These are phyloP conservation scores for Microcyclospora tardicrescens DNA, from an alignment of 2,329 filamentous ascomycete species.

Conservation along the genomic window DNA sequence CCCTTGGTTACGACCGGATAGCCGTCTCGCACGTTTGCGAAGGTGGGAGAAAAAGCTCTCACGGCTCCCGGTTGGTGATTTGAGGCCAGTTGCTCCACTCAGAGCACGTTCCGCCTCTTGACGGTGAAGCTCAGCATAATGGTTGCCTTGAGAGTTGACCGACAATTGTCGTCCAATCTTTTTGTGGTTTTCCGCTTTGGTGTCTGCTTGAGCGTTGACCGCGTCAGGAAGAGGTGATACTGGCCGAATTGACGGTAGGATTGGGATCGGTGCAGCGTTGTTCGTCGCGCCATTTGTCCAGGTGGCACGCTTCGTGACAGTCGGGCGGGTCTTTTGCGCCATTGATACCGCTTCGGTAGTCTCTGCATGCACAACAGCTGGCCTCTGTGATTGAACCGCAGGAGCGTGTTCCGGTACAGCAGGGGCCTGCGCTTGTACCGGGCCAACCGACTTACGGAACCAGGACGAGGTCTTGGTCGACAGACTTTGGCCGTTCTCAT, in stretches of 20 bases:
- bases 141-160: conserved; percentile 79
- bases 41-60: conserved; percentile 98
- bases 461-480: conserved; percentile 75
- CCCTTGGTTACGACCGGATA: conserved; percentile 81
- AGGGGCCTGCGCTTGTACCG: conserved; percentile 57
- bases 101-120: conserved; percentile 85
- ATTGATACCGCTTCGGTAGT: conserved; percentile 29
- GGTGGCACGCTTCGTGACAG: conserved; percentile 69
- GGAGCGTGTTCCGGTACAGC: conserved; percentile 36
- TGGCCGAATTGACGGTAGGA: conserved; percentile 83
- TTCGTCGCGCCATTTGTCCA: conserved; percentile 69
- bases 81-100: conserved; percentile 64
- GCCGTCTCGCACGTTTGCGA: conserved; percentile 77
- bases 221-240: conserved; percentile 94
- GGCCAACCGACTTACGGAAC: conserved; percentile 92
- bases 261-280: conserved; percentile 82
- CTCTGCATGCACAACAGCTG: conserved; percentile 31
- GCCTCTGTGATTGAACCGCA: conserved; percentile 27
- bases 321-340: conserved; percentile 41
- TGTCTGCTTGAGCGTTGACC: conserved; percentile 77
- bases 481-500: conserved; percentile 44
- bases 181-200: conserved; percentile 59
- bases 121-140: conserved; percentile 80
- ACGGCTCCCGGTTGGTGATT: conserved; percentile 66
- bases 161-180: conserved; percentile 94